Evolutionary conservation across 1,284 basidiomycete genomes (phyloP), one percentile per base, ranked within the genome.

Genomic region (Singerocomus inundabilis): DNA sequence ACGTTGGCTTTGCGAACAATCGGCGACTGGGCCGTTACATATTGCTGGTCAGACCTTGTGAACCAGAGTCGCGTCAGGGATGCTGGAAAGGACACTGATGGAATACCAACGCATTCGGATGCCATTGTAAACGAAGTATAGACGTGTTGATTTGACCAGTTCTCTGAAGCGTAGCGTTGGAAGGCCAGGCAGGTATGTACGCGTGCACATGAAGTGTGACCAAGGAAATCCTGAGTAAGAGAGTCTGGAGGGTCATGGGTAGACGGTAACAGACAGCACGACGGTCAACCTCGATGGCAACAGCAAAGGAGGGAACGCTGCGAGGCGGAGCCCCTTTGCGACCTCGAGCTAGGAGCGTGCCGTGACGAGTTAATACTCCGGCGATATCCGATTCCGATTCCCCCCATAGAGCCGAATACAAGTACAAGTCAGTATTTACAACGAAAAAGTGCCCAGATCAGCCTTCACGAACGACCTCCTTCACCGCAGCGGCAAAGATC

Each of bases 171-270:
- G 85, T 84, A 52, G 77, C 72, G 63, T 91, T 89, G 32, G 85
- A 83, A 11, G 85, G 77, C n/a, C 72, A 63, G 2, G 90, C 91
- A 1, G 90, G 89, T 51, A 88, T 78, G 62, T 87, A 88, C 25
- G 75, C 81, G 18, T 49, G 49, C 5, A 55, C 62, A 31, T 36
- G 30, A 32, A 55, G 15, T 13, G 42, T 21, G 46, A 53, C 32
- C 8, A 57, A 46, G 28, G 68, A 4, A 21, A 21, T 21, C 2
- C 21, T 18, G 38, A 50, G 35, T 6, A 46, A 33, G 31, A 26
- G 29, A 9, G 15, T n/a, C 24, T 37, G 46, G 29, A 53, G 48
- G 25, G 38, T 16, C 67, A 65, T 65, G 46, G 26, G 8, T 29
- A 42, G n/a, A 43, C 31, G 32, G 16, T 26, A 33, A 43, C 21